Evolutionary conservation across 495 filamentous ascomycete species (phyloP).

Genomic region (Aspergillus leporis): DNA sequence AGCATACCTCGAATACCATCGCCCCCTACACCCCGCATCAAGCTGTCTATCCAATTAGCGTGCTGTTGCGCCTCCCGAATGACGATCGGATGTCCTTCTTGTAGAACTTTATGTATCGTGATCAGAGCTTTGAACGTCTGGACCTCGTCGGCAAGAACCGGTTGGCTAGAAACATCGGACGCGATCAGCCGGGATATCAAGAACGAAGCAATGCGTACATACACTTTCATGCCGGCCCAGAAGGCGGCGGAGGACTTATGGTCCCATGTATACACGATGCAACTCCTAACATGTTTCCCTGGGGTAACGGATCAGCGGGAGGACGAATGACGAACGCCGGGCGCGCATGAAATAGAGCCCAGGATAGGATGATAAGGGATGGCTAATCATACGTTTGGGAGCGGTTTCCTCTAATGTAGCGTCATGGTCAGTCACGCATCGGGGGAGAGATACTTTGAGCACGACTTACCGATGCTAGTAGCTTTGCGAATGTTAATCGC

Average conservation of each 20-base stretch:
- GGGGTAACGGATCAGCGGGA: constrained; percentile 21
- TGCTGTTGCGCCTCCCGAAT: constrained; percentile 88
- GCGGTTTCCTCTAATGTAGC: constrained; percentile 76
- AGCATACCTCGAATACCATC: constrained; percentile 76
- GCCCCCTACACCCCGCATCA: constrained; percentile 79
- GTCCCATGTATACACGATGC: constrained; percentile 99
- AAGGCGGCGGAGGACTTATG: constrained; percentile 96
- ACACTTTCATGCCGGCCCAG: constrained; percentile 99
- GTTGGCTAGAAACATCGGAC: constrained; percentile 61
- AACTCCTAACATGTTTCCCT: constrained; percentile 96
- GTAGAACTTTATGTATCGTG: constrained; percentile 92
- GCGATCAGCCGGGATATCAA: constrained; percentile 8
- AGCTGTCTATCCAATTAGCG: constrained; percentile 86
- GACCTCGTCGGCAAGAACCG: constrained; percentile 91
- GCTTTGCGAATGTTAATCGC: constrained; percentile 96
- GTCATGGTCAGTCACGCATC: constrained; percentile 25
- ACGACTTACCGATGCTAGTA: constrained; percentile 71
- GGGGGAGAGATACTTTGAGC: background rate
- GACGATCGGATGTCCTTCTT: constrained; percentile 89
- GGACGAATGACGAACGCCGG: background rate
- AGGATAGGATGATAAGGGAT: background rate
- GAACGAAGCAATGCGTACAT: constrained; percentile 28
- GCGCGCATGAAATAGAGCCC: background rate
- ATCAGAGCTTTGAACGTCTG: constrained; percentile 93
- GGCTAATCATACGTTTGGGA: constrained; percentile 70